A percentile compares a stretch with the other conserved stretches of the same genome.
Evolutionary conservation across 2,329 filamentous ascomycete genomes (phyloP).

Genomic region (Chrysoporthe austroafricana): DNA sequence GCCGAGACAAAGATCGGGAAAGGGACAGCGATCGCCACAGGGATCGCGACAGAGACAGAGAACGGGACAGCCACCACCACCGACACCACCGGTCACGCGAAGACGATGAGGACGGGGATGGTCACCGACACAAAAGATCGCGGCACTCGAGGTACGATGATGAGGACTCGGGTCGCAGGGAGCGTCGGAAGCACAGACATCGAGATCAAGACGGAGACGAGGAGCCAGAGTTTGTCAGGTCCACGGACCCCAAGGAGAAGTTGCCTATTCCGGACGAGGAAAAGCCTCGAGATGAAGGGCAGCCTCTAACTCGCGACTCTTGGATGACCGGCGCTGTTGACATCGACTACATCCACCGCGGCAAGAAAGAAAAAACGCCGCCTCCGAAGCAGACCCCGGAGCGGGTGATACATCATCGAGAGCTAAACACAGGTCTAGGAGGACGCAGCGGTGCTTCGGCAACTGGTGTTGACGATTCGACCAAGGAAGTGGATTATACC

Average conservation of each 20-base stretch:
- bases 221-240: conserved; percentile 45
- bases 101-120: conserved; percentile 43
- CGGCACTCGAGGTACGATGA: conserved; percentile 42
- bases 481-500: conserved; percentile 72
- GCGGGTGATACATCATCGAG: conserved; percentile 75
- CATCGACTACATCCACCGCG: conserved; percentile 78
- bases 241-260: conserved; percentile 54
- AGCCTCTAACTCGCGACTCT: conserved; percentile 69
- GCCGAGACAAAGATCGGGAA: conserved; percentile 35
- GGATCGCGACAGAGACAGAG: conserved; percentile 32
- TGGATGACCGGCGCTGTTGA: conserved; percentile 93
- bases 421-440: conserved; percentile 72
- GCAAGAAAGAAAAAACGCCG: conserved; percentile 58
- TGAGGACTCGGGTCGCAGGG: conserved; percentile 42
- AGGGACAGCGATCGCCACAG: conserved; percentile 35
- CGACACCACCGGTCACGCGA: conserved; percentile 47
- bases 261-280: conserved; percentile 51
- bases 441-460: conserved; percentile 40
- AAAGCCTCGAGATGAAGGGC: conserved; percentile 35
- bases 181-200: conserved; percentile 32
- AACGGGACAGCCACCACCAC: conserved; percentile 39
- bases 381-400: conserved; percentile 63
- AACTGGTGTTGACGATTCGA: conserved; percentile 60
- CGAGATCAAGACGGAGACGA: conserved; percentile 36
- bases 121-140: conserved; percentile 45